Percentiles rank a stretch among this genome's conserved stretches.
Conservation (phyloP, 2,329 filamentous ascomycete genomes). For the Scorias spongiosa region DNA sequence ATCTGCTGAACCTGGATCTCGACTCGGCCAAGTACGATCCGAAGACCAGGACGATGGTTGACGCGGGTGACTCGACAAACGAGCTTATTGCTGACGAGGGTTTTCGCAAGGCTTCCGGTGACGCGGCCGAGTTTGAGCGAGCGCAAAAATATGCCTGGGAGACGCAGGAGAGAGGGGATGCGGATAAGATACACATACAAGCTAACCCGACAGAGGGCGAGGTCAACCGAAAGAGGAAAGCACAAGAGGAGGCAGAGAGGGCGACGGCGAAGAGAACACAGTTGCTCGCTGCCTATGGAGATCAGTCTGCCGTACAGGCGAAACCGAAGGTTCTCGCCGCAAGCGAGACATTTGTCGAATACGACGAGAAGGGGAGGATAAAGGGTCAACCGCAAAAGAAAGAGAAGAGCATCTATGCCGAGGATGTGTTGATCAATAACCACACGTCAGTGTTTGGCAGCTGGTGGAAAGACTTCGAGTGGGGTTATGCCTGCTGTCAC, state of each 20-base stretch:
- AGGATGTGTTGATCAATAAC: slow-evolving; percentile 80
- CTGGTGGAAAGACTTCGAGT: slow-evolving; percentile 92
- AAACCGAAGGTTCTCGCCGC: slow-evolving; percentile 45
- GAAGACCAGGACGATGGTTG: slow-evolving; percentile 83
- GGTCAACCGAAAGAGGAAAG: slow-evolving; percentile 64
- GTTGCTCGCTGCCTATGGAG: slow-evolving; percentile 71
- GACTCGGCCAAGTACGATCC: slow-evolving; percentile 97
- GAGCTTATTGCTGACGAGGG: slow-evolving; percentile 83
- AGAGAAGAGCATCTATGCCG: slow-evolving; percentile 79
- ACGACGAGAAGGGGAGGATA: slow-evolving; percentile 76
- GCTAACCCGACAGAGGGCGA: slow-evolving; percentile 93
- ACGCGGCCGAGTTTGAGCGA: slow-evolving; percentile 81
- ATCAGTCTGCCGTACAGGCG: slow-evolving; percentile 45
- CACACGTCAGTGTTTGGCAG: slow-evolving; percentile 89
- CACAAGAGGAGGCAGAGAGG: slow-evolving; percentile 55
- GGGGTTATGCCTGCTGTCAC: slow-evolving; percentile 94
- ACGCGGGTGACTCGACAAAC: slow-evolving; percentile 64
- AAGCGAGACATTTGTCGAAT: slow-evolving; percentile 80
- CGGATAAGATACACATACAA: slow-evolving; percentile 75
- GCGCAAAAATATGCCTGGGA: slow-evolving; percentile 93
- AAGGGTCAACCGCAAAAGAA: slow-evolving; percentile 69
- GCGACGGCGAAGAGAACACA: slow-evolving; percentile 52
- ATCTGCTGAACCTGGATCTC: slow-evolving; percentile 82
- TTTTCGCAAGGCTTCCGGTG: slow-evolving; percentile 75
- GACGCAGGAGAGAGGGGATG: slow-evolving; percentile 65